phyloP scores from a whole-genome alignment of 169 alveolate genomes.

The Eimeria necatrix region DNA sequence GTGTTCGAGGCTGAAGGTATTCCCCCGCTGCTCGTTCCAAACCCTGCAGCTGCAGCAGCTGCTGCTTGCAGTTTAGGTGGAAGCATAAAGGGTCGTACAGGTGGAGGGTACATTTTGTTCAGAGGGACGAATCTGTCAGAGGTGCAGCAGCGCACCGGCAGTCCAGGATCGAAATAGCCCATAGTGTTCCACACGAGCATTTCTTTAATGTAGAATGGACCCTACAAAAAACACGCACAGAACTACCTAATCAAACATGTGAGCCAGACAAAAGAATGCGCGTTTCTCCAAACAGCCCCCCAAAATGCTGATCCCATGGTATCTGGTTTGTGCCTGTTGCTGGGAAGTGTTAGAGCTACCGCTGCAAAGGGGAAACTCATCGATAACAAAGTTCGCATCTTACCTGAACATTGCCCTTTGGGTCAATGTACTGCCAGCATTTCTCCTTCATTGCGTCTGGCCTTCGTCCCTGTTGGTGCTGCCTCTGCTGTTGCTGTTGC shows the following conservation, averaged over 20 bases:
- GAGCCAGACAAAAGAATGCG: not conserved
- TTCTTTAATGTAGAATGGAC: slow-evolving; percentile 84
- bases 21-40: slow-evolving; percentile 46
- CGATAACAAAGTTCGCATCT: not conserved
- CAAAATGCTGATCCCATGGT: not conserved
- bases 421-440: slow-evolving; percentile 88
- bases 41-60: slow-evolving; percentile 35
- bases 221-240: slow-evolving; percentile 59
- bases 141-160: slow-evolving; percentile 87
- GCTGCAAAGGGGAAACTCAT: not conserved
- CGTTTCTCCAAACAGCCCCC: not conserved
- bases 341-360: not conserved
- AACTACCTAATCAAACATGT: not conserved
- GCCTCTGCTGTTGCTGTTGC: slow-evolving; percentile 73
- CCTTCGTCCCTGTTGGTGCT: slow-evolving; percentile 59
- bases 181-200: slow-evolving; percentile 84
- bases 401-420: slow-evolving; percentile 86
- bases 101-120: slow-evolving; percentile 86
- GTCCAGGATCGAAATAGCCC: slow-evolving; percentile 87
- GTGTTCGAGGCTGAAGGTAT: slow-evolving; percentile 14
- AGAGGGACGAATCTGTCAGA: slow-evolving; percentile 85
- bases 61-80: slow-evolving; percentile 85
- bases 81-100: slow-evolving; percentile 82
- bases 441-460: slow-evolving; percentile 84
- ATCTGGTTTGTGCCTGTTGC: not conserved